Evolutionary conservation across 1,284 basidiomycete species (phyloP), one percentile per base, ranked within the genome.

Genomic region (Hemileia vastatrix): DNA sequence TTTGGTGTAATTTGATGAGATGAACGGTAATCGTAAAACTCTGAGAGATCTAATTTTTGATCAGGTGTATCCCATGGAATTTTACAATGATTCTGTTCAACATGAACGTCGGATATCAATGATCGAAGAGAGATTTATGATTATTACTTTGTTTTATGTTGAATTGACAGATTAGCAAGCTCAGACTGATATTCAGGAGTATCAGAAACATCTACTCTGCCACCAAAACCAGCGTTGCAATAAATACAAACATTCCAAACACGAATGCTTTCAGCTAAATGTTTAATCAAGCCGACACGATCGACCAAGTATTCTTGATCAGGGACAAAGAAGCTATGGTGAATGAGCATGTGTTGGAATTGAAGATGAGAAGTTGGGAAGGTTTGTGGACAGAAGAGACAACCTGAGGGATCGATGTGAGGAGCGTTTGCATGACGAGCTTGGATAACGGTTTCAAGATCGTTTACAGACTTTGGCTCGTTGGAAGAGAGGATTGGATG

Each of bases 261-360:
- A 0, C 87, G 86, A 45, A 98, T 84, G 78, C 96, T 96, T 78
- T 97, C 91, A 2, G 90, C 90, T 5, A 99, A 83, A 76, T 95
- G 92, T 1, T 79, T 78, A 61, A 97, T 78, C 32, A 99, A 82
- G 2, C 94, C 95, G 1, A 83, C 68, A 31, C 88, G 77, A 76
- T 98, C 90, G 68, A 87, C 79, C 65, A 98, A 83, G 76, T 89
- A 94, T 49, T 96, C 90, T 44, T 84, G 84, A 68, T 98, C 94
- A 49, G 95, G 95, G 64, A 99, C 81, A 80, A 95, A 97, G 82
- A 98, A 98, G 24, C 91, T 91, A 77, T 98, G 95, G 0, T 77
- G 77, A 48, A 77, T 76, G 33, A 86, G 83, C 95, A 99, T 98
- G 80, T 98, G 95, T 0, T 81, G 78, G 19, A 95, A 80, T 69